Conservation (phyloP, 345 rosid genomes). For the Pelargonium nanum region DNA sequence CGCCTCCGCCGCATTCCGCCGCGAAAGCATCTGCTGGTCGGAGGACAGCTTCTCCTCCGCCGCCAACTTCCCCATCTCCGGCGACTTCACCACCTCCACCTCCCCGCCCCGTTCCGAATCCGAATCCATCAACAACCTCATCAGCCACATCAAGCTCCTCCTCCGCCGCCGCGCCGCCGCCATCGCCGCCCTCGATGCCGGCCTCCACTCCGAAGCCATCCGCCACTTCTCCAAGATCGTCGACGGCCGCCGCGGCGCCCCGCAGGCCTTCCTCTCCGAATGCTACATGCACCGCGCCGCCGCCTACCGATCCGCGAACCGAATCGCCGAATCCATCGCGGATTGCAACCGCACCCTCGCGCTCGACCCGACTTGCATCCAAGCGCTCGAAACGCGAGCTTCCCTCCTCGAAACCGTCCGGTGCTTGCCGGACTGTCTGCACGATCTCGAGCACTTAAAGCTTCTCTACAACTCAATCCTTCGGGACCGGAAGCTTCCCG, state of each 20-base stretch:
- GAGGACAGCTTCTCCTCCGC: conserved; percentile 42
- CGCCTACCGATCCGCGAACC: conserved; percentile 26
- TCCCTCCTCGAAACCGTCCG: conserved; percentile 33
- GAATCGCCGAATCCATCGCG: conserved; percentile 36
- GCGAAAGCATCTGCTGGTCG: conserved; percentile 39
- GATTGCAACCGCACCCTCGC: conserved; percentile 43
- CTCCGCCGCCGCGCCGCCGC: conserved; percentile 43
- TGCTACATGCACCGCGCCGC: conserved; percentile 39
- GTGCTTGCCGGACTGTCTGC: conserved; percentile 40
- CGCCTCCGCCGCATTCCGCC: conserved; percentile 33
- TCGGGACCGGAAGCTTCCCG: conserved; percentile 37
- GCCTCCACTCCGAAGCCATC: conserved; percentile 35
- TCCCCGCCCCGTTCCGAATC: conserved; percentile 7
- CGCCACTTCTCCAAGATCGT: conserved; percentile 44
- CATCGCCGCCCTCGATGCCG: conserved; percentile 38
- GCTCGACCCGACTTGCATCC: conserved; percentile 27
- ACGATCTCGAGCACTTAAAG: conserved; percentile 43
- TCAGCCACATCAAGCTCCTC: conserved; percentile 34
- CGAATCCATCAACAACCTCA: conserved; percentile 25
- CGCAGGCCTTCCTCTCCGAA: conserved; percentile 34
- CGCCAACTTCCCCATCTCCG: conserved; percentile 21
- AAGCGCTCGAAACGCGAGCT: conserved; percentile 45
- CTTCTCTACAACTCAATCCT: conserved; percentile 34
- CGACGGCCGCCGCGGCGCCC: conserved; percentile 36
- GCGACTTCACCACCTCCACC: conserved; percentile 8